A percentile compares a stretch with the other conserved stretches of the same genome.
Conservation (phyloP, 768 basidiomycete species). For the Suillus americanus region DNA sequence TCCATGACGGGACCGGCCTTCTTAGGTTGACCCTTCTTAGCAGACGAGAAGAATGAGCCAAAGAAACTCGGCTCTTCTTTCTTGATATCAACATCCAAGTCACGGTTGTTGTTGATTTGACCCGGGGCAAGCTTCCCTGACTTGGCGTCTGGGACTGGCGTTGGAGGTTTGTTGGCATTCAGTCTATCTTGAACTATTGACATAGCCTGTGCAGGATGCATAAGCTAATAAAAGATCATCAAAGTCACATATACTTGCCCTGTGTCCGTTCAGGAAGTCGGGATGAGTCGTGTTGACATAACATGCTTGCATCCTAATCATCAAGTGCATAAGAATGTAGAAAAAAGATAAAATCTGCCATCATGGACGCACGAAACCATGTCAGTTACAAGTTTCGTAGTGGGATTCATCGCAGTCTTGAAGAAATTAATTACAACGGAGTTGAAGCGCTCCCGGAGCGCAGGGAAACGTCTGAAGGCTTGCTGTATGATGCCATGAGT, state of each 20-base stretch:
- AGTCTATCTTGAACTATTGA: constrained; percentile 81
- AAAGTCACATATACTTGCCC: constrained; percentile 38
- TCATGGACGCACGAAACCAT: constrained; percentile 75
- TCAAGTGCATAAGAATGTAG: constrained; percentile 6
- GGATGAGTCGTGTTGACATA: constrained; percentile 99
- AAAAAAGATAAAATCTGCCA: background rate
- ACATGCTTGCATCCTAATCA: constrained; percentile 89
- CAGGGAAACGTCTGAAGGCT: constrained; percentile 95
- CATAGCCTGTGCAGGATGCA: constrained; percentile 63
- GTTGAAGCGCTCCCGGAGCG: constrained; percentile 96
- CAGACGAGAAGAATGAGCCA: constrained; percentile 88
- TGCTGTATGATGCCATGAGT: constrained; percentile 49
- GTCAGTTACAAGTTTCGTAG: constrained; percentile 91
- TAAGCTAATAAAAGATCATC: background rate
- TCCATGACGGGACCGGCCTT: constrained; percentile 63
- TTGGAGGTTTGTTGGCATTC: constrained; percentile 75
- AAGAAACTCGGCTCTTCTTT: constrained; percentile 94
- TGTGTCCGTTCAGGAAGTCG: constrained; percentile 96
- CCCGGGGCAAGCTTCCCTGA: constrained; percentile 57
- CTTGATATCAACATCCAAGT: constrained; percentile 87
- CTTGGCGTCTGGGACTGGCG: constrained; percentile 62
- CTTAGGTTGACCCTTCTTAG: constrained; percentile 59
- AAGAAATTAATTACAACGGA: constrained; percentile 95
- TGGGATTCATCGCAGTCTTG: constrained; percentile 91
- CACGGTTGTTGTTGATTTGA: constrained; percentile 87